These are phyloP conservation scores for Sporothrix pseudoabietina DNA, from an alignment of 2,329 filamentous ascomycete genomes.

Conservation along the genomic window DNA sequence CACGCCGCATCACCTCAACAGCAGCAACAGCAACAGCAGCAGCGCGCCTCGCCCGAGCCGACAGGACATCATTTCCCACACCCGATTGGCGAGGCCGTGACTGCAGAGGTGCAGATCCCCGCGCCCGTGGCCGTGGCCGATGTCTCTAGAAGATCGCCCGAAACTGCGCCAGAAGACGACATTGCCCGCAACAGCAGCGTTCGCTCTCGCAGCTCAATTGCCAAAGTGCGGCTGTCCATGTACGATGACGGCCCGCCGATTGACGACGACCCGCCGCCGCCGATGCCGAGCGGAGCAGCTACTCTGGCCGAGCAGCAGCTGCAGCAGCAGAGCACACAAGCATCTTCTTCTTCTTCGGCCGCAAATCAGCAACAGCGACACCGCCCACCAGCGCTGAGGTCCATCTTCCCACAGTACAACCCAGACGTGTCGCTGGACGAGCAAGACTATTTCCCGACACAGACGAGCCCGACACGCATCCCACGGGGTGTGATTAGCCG, in stretches of 20 bases:
- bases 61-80: background rate
- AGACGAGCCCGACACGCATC: conserved; percentile 64
- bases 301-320: conserved; percentile 24
- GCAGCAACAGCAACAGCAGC: conserved; percentile 23
- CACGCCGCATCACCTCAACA: conserved; percentile 44
- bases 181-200: conserved; percentile 54
- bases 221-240: conserved; percentile 52
- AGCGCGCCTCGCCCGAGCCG: conserved; percentile 1
- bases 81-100: conserved; percentile 32
- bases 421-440: conserved; percentile 65
- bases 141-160: background rate
- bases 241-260: conserved; percentile 36
- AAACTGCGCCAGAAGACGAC: conserved; percentile 35
- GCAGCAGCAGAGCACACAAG: conserved; percentile 17
- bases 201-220: conserved; percentile 58
- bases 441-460: conserved; percentile 71
- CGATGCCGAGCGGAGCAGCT: conserved; percentile 30
- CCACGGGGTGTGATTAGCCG: conserved; percentile 67
- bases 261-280: conserved; percentile 31
- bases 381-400: conserved; percentile 57
- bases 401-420: conserved; percentile 77
- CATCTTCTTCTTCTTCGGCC: background rate
- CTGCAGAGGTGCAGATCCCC: conserved; percentile 41
- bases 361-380: conserved; percentile 32
- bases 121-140: conserved; percentile 47